Evolutionary conservation across 345 rosid species (phyloP), one percentile per base, ranked within the genome.

Genomic region (Noccaea bulbosa): DNA sequence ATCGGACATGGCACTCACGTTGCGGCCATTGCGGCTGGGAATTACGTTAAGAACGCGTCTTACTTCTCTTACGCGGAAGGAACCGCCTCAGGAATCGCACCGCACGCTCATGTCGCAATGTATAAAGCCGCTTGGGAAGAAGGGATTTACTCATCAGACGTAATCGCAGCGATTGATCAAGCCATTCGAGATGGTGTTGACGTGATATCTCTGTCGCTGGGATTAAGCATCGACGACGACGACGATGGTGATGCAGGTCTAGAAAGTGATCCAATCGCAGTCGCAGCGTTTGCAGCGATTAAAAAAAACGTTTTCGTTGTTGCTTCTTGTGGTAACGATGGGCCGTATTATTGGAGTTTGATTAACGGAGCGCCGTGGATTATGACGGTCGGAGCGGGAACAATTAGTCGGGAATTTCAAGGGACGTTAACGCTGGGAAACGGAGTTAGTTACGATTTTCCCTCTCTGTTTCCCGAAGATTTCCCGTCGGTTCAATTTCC

Each of bases 121-220:
- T 81, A 83, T 62, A 81, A 85, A 70, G 87, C 80, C 11, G 77
- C 77, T n/a, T 85, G 86, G 83, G 17, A 80, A 80, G 61, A 76
- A 60, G 35, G 64, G 3, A 33, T 70, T 11, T 72, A 63, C 27
- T 46, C 88, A 15, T 81, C 67, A 3, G 87, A 89, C 48, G 85
- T 87, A 11, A 81, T 89, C 6, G 90, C 89, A 6, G 87, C 84
- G 10, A 84, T 87, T 74, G 96, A 89, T 70, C 86, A 84, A 62
- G 92, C 92, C 7, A 83, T 85, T 50, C 82, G 80, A 30, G 92
- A 89, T 60, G 84, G 92, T 35, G 88, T 87, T 5, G 85, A 87
- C 51, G 64, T 89, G 45, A 67, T 87, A 75, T 87, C 92, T 5
- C 3, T 89, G 10, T 89, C 91, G 7, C 55, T 89, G 0, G 91